Conservation (phyloP, 768 basidiomycete genomes). For the Ephemerocybe angulata region DNA sequence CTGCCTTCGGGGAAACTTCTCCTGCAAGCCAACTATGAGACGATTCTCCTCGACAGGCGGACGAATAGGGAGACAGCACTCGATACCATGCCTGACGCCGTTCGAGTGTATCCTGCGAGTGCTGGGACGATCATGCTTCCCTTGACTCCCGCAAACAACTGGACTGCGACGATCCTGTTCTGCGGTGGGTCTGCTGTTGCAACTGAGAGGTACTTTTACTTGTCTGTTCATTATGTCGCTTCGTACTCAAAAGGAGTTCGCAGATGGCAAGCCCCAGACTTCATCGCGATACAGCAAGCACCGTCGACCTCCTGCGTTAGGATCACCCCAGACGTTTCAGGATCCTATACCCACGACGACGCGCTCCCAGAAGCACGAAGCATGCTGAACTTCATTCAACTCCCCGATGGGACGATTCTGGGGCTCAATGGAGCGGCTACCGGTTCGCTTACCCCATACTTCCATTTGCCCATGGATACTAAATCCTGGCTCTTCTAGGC, state of each 20-base stretch:
- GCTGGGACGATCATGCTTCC: constrained; percentile 76
- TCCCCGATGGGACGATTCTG: constrained; percentile 67
- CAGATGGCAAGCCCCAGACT: constrained; percentile 45
- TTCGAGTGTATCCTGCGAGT: constrained; percentile 71
- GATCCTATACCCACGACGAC: constrained; percentile 60
- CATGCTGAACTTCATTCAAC: constrained; percentile 69
- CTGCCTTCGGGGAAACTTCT: constrained; percentile 62
- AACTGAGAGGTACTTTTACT: constrained; percentile 36
- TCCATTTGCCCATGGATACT: background rate
- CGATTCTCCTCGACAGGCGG: constrained; percentile 61
- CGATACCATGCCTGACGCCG: constrained; percentile 60
- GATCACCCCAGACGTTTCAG: constrained; percentile 66
- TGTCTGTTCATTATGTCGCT: background rate
- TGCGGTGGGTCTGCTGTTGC: constrained; percentile 73
- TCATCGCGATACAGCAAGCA: constrained; percentile 46
- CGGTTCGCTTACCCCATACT: constrained; percentile 55
- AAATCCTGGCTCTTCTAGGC: constrained; percentile 29
- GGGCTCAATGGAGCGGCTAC: constrained; percentile 62
- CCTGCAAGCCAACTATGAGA: constrained; percentile 59
- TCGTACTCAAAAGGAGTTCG: background rate
- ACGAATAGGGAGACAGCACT: constrained; percentile 52
- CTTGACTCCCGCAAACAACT: constrained; percentile 76
- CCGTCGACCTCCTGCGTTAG: constrained; percentile 74
- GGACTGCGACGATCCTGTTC: constrained; percentile 76
- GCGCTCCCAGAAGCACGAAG: constrained; percentile 59